phyloP scores from a whole-genome alignment of 1,284 basidiomycete species.

The Paramarasmius palmivorus region DNA sequence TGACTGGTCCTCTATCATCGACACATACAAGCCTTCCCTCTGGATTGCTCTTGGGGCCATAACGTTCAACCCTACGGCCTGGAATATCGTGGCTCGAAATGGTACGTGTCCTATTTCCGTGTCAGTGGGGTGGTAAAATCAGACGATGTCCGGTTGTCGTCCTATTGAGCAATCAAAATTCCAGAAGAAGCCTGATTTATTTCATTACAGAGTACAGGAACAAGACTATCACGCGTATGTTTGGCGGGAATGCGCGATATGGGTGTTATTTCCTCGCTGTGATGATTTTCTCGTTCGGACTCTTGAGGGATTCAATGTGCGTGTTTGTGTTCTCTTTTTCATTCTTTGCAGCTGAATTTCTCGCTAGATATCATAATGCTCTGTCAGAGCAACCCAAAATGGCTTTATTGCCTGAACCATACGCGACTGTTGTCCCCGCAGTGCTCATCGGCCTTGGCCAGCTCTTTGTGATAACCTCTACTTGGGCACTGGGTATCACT shows the following conservation, averaged over 20 bases:
- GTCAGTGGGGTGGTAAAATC: neutral
- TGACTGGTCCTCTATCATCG: constrained; percentile 35
- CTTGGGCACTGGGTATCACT: constrained; percentile 90
- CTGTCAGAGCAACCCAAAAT: constrained; percentile 70
- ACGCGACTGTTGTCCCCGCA: constrained; percentile 44
- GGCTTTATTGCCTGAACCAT: constrained; percentile 58
- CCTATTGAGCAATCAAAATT: neutral
- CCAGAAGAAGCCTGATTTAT: neutral
- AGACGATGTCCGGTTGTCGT: neutral
- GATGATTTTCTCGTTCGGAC: constrained; percentile 86
- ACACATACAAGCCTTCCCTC: constrained; percentile 67
- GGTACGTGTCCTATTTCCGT: constrained; percentile 50
- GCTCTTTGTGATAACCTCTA: constrained; percentile 84
- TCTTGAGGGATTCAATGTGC: constrained; percentile 85
- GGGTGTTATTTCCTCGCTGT: constrained; percentile 92
- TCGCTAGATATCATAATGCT: constrained; percentile 38
- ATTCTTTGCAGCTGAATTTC: constrained; percentile 1
- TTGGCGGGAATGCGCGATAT: constrained; percentile 58
- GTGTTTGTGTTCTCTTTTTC: constrained; percentile 29
- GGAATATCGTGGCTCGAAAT: constrained; percentile 94
- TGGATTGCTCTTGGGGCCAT: constrained; percentile 66
- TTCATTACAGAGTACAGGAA: constrained; percentile 75
- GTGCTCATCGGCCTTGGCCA: constrained; percentile 74
- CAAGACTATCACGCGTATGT: constrained; percentile 82
- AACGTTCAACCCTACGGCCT: constrained; percentile 89